Evolutionary conservation across 2,329 filamentous ascomycete genomes (phyloP).

Genomic region (Geosmithia putterillii): DNA sequence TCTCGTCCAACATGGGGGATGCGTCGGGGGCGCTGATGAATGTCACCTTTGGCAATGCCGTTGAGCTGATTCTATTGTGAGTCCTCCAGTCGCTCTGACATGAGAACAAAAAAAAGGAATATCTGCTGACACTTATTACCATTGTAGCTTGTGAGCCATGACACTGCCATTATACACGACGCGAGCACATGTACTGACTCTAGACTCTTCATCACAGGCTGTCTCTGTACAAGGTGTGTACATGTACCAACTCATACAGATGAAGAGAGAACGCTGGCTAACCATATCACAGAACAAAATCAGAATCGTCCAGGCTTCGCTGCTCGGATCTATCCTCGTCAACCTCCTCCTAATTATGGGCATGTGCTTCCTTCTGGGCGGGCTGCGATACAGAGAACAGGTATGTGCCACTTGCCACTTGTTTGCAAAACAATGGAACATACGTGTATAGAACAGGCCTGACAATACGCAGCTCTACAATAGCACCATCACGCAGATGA

Average conservation of each 20-base stretch:
- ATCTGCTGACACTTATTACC: not conserved
- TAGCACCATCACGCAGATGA: conserved; percentile 92
- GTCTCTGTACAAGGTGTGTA: not conserved
- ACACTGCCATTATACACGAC: not conserved
- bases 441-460: conserved; percentile 64
- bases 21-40: conserved; percentile 62
- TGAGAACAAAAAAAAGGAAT: too few relatives aligned
- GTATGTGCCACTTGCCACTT: too few relatives aligned
- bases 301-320: conserved; percentile 79
- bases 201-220: not conserved
- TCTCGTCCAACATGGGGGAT: conserved; percentile 60
- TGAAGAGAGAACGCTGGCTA: not conserved
- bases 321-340: conserved; percentile 80
- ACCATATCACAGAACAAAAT: conserved; percentile 52
- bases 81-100: conserved; percentile 9
- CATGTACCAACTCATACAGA: not conserved
- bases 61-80: conserved; percentile 68
- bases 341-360: conserved; percentile 82
- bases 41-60: conserved; percentile 68
- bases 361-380: conserved; percentile 83
- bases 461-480: conserved; percentile 62
- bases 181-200: not conserved
- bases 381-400: conserved; percentile 78
- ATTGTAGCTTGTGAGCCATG: not conserved
- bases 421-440: too few relatives aligned